These are phyloP conservation scores for Furcasterigmium furcatum DNA, from an alignment of 2,329 filamentous ascomycete genomes.

Conservation along the genomic window DNA sequence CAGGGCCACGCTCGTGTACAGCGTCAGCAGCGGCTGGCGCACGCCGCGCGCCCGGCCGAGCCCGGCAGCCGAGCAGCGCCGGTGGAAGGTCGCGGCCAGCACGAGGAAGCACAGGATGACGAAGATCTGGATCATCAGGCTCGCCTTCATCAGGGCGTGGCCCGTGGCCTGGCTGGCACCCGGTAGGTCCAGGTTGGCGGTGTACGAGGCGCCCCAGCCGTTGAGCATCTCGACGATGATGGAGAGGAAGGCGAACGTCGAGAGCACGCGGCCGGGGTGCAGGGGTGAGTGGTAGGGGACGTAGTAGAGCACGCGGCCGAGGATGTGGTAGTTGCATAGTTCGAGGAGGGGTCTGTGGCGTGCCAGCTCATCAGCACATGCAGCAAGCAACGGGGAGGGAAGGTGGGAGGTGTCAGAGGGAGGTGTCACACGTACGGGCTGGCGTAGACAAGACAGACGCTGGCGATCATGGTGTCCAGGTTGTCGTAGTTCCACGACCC, in stretches of 20 bases:
- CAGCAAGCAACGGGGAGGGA: too few relatives aligned
- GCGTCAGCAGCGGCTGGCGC: slow-evolving; percentile 34
- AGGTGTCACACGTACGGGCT: slow-evolving; percentile 24
- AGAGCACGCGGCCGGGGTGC: slow-evolving; percentile 39
- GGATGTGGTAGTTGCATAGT: slow-evolving; percentile 58
- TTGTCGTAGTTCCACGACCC: slow-evolving; percentile 26
- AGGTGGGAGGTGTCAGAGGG: neutral
- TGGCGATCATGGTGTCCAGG: slow-evolving; percentile 26
- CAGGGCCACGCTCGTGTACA: slow-evolving; percentile 47
- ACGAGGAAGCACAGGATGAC: slow-evolving; percentile 46
- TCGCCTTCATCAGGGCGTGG: slow-evolving; percentile 43
- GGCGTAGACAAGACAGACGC: slow-evolving; percentile 29
- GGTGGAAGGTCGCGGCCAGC: slow-evolving; percentile 47
- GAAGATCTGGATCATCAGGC: slow-evolving; percentile 51
- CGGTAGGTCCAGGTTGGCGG: slow-evolving; percentile 40
- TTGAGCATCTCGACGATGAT: slow-evolving; percentile 44
- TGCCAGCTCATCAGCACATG: neutral
- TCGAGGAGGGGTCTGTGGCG: slow-evolving; percentile 50
- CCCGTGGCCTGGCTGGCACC: slow-evolving; percentile 34
- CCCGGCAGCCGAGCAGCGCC: slow-evolving; percentile 32
- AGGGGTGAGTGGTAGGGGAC: slow-evolving; percentile 55
- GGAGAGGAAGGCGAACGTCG: slow-evolving; percentile 43
- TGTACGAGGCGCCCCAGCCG: slow-evolving; percentile 43
- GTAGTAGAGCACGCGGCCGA: slow-evolving; percentile 57
- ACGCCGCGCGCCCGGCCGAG: slow-evolving; percentile 26